Evolutionary conservation across 2,329 filamentous ascomycete genomes (phyloP), one percentile per base, ranked within the genome.

Genomic region (Thyridium curvatum): DNA sequence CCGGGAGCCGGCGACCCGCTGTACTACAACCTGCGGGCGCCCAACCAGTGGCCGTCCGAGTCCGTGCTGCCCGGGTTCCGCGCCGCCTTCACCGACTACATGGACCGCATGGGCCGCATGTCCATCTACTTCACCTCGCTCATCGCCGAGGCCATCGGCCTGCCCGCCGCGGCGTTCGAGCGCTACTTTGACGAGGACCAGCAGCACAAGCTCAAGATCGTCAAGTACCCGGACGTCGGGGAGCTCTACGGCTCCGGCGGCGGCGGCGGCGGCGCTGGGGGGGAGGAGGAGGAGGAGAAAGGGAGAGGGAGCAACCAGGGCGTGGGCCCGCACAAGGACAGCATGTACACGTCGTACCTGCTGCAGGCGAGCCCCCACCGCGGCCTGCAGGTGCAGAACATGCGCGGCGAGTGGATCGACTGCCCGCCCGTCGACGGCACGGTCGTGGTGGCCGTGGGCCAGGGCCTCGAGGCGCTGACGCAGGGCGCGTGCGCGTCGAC

Each of bases 161-260:
- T 94, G 6, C 77, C 83, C 0, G 45, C 70, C 0, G 62, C 72
- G 37, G 86, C 88, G 0, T 94, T 94, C 59, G 67, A 78, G 54
- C 79, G 76, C 51, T 94, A 90, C 68, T 91, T 91, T 61, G 86
- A 90, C 56, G 61, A 71, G 68, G 59, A 74, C 49, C 69, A 77
- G 66, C 87, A 93, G 64, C 86, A 94, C 66, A 94, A 94, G 68
- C 72, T 94, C 52, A 94, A 94, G 67, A 82, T 94, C 43, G 82
- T 94, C 43, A 87, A 86, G 65, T 94, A 93, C 55, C 88, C 88
- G 0, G 87, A 93, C 55, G 60, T 76, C 12, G 61, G 65, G n/a
- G 72, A 79, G 56, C 63, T 85, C 2, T 6, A 26, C 6, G 75
- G 72, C 0, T 57, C 71, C 3, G 58, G 47, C 15, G 58, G 54